phyloP scores from a whole-genome alignment of 257 asterid genomes.

The Voacanga thouarsii region DNA sequence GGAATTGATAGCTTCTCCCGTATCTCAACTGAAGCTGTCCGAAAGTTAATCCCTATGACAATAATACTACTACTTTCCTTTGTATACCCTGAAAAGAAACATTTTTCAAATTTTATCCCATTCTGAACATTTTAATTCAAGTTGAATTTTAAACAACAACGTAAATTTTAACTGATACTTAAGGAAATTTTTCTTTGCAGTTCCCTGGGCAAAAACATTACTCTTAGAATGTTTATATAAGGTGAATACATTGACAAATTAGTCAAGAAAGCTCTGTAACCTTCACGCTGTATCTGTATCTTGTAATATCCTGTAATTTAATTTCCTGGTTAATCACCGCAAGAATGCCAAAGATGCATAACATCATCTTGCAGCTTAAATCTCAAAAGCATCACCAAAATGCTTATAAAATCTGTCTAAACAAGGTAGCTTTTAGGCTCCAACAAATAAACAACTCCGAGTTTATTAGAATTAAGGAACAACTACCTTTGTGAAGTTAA shows the following conservation, averaged over 20 bases:
- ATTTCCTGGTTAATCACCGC: background rate
- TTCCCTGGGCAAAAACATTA: background rate
- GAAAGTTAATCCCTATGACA: slow-evolving; percentile 79
- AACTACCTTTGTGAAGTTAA: background rate
- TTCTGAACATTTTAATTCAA: background rate
- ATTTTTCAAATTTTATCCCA: background rate
- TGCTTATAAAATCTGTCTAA: background rate
- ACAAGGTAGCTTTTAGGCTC: background rate
- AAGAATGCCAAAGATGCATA: background rate
- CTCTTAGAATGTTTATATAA: background rate
- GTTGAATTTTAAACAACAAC: background rate
- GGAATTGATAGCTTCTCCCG: slow-evolving; percentile 89
- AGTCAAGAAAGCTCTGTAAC: background rate
- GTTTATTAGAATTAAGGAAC: background rate
- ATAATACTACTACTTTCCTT: slow-evolving; percentile 70
- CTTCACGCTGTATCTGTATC: background rate
- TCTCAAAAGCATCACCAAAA: background rate
- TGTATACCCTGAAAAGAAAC: slow-evolving; percentile 63
- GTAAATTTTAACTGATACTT: background rate
- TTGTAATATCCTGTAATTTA: no score
- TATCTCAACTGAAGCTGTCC: slow-evolving; percentile 73
- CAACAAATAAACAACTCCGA: background rate
- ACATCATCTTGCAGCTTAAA: background rate
- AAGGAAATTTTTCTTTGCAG: background rate
- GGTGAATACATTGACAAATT: background rate